Evolutionary conservation across 441 rosid genomes (phyloP), one percentile per base, ranked within the genome.

Genomic region (Jatropha podagrica): DNA sequence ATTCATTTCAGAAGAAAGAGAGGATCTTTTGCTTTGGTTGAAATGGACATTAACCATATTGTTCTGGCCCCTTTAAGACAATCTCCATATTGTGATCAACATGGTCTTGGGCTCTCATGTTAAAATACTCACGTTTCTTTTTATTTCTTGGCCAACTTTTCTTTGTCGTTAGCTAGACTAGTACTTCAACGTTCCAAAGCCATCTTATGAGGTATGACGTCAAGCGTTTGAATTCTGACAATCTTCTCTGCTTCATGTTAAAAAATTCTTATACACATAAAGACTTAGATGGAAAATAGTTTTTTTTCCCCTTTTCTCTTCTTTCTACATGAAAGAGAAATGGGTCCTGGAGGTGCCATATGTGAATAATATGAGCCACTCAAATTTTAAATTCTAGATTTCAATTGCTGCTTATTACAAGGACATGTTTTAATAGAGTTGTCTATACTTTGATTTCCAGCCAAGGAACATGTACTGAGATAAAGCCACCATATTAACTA

Each of bases 11-110:
- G 14, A 58, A 76, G 65, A 20, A 79, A 65, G 66, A 62, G 56
- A 69, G 23, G 20, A 17, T 38, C 27, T 38, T 72, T 63, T 72
- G 49, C 74, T 70, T 66, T 64, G 69, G 27, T 51, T 83, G 88
- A 89, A 81, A 75, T 76, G 12, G 90, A 93, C 90, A 63, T 77
- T 41, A 82, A 85, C 86, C 87, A 38, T 77, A 82, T 68, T 77
- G 76, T 81, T 86, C 81, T 82, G 85, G 74, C 74, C 71, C 78
- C 69, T 78, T 77, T 71, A 3, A 0, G 42, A 5, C 74, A 72
- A 61, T 1, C 18, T 48, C 58, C 74, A 10, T 59, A 17, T 60
- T 72, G 0, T 41, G 7, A n/a, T 66, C 15, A 64, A 66, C 69
- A 10, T 66, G 18, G 38, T 7, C 32, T 44, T 44, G n/a, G 32